Conservation (phyloP, 2,329 filamentous ascomycete species). For the Epichloe glyceriae region DNA sequence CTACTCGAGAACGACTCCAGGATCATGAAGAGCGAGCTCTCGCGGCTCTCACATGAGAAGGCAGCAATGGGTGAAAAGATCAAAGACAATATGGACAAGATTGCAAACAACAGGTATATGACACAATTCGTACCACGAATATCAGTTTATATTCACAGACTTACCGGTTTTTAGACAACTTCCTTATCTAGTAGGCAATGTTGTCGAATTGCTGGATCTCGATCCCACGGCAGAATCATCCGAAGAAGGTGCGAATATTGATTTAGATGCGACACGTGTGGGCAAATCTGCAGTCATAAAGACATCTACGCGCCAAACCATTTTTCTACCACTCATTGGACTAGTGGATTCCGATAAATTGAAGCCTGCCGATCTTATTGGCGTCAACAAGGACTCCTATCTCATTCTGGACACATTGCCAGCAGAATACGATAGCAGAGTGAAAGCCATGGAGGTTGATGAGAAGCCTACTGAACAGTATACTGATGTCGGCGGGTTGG, state of each 20-base stretch:
- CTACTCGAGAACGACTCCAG: constrained; percentile 94
- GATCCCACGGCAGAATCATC: constrained; percentile 92
- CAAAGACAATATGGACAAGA: constrained; percentile 98
- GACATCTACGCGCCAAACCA: constrained; percentile 95
- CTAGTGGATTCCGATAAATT: constrained; percentile 91
- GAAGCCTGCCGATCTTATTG: constrained; percentile 91
- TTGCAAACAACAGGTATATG: constrained; percentile 87
- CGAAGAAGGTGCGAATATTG: constrained; percentile 97
- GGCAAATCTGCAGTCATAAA: constrained; percentile 99
- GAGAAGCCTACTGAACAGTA: constrained; percentile 99
- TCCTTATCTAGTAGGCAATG: constrained; percentile 95
- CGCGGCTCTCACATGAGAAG: constrained; percentile 90
- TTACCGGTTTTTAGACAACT: constrained; percentile 54
- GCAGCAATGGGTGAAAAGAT: constrained; percentile 96
- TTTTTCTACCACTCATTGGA: constrained; percentile 94
- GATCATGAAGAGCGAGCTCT: constrained; percentile 97
- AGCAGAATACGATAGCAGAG: constrained; percentile 94
- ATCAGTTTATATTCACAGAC: constrained; percentile 1
- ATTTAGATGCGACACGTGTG: constrained; percentile 88
- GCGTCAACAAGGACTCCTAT: constrained; percentile 98
- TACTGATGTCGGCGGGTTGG: constrained; percentile 89
- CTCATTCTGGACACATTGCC: constrained; percentile 92
- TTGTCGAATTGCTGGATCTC: constrained; percentile 91
- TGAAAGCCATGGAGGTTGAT: constrained; percentile 99
- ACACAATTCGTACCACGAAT: background rate